Evolutionary conservation across 768 basidiomycete species (phyloP).

Genomic region (Rhodotorula kratochvilovae): DNA sequence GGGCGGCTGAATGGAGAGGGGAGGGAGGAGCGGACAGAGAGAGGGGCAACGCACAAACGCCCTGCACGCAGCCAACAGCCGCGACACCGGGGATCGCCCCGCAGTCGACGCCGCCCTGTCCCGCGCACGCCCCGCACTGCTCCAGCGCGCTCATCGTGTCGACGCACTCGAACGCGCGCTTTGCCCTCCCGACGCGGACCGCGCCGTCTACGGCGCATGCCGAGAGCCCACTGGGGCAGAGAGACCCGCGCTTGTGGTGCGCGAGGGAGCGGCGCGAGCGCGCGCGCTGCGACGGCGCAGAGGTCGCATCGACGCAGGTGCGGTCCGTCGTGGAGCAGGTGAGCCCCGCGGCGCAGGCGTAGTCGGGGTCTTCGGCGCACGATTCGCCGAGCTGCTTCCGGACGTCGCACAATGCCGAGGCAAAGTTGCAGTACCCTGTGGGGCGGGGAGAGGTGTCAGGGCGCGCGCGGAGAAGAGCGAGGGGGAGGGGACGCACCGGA

Average conservation of each 20-base stretch:
- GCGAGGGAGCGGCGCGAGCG: neutral
- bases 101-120: conserved; percentile 28
- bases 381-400: neutral
- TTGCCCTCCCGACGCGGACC: neutral
- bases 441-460: neutral
- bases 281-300: neutral
- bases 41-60: neutral
- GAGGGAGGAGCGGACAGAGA: neutral
- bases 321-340: neutral
- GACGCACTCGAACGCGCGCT: conserved; percentile 28
- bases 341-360: neutral
- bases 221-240: conserved; percentile 21
- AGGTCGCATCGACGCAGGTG: neutral
- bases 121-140: conserved; percentile 29
- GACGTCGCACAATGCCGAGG: neutral
- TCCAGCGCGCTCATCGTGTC: conserved; percentile 24
- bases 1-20: too few species aligned
- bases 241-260: neutral
- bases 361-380: conserved; percentile 5
- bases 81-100: conserved; percentile 13
- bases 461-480: too few species aligned
- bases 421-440: conserved; percentile 25
- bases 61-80: conserved; percentile 20
- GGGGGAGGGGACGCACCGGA: neutral
- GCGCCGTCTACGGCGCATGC: conserved; percentile 16